Base-by-base conservation (phyloP, 768 basidiomycete species). In the Clitopilus hobsonii region DNA sequence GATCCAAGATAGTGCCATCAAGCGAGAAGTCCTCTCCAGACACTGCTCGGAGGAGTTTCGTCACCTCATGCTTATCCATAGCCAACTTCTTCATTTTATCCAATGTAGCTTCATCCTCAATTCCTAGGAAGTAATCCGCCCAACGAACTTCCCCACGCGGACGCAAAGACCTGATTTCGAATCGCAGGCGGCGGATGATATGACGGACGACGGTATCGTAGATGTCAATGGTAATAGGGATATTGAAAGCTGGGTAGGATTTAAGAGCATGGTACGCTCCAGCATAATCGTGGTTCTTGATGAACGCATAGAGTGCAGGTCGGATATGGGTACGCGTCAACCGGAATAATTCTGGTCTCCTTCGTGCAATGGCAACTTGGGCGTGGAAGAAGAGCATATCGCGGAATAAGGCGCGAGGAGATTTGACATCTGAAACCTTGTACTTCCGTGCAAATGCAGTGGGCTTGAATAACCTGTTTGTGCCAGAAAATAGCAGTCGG, bases 231-330 rank as follows among this genome's bases (percentile, higher is more conserved):
- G 69, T 71, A 11, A 74, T 61, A 1, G 60, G 58, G 11, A 76
- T 61, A 1, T 64, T 62, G 28, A 72, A 64, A 0, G 56, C 49
- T 14, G 48, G 32, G 53, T 74, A 69, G 7, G 71, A 58, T 22
- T 64, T 67, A 7, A 84, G 54, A 16, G 66, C 66, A 47, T 77
- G 61, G 57, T 72, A 72, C 1, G 78, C 80, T 1, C 70, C 82
- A 10, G 77, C 64, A 55, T 80, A 83, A 64, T 84, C 83, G 2
- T 67, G 65, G 8, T 65, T 60, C 0, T 62, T 63, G 53, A 84
- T 63, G 58, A 81, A 79, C 0, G 73, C 67, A n/a, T 73, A 72
- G 4, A 84, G 67, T 1, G 74, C 72, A 24, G 71, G 60, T 58
- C 74, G 74, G 30, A 83, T 61, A 1, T 77, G 64, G 27, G 65